These are phyloP conservation scores for Acanthamoeba royreba DNA, from an alignment of 208 protist species.

Conservation along the genomic window DNA sequence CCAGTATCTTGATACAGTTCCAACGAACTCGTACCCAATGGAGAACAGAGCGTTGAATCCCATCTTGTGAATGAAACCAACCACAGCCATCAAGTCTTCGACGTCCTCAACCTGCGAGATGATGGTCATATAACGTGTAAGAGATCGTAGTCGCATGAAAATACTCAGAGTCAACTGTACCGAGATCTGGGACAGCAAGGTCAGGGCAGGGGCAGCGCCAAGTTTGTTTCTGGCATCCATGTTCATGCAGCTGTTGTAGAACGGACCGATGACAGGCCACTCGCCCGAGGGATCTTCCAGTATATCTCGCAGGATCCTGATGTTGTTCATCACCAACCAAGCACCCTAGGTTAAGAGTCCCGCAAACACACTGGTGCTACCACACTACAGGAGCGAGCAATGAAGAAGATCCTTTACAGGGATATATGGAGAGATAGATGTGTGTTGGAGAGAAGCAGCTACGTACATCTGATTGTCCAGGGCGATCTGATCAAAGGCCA, in stretches of 20 bases:
- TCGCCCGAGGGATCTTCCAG: background rate
- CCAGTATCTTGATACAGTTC: background rate
- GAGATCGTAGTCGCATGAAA: background rate
- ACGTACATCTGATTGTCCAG: background rate
- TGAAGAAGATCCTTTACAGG: too few species aligned
- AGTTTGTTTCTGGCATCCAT: background rate
- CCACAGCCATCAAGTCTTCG: background rate
- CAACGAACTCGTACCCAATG: background rate
- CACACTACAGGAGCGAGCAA: background rate
- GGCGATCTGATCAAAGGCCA: background rate
- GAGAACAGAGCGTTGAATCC: background rate
- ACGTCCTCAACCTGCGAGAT: background rate
- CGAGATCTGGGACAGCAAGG: background rate
- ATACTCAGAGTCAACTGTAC: background rate
- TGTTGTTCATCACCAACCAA: too few species aligned
- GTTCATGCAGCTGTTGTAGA: slow-evolving; percentile 4
- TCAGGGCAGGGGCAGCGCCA: background rate
- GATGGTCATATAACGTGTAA: background rate
- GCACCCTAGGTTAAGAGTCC: too few species aligned
- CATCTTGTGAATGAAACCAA: background rate
- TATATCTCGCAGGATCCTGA: background rate
- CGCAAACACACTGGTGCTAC: too few species aligned
- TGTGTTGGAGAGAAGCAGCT: background rate
- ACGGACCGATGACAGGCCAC: background rate
- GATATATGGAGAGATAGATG: background rate